Evolutionary conservation across 2,329 filamentous ascomycete genomes (phyloP).

Genomic region (Penicillium digitatum): DNA sequence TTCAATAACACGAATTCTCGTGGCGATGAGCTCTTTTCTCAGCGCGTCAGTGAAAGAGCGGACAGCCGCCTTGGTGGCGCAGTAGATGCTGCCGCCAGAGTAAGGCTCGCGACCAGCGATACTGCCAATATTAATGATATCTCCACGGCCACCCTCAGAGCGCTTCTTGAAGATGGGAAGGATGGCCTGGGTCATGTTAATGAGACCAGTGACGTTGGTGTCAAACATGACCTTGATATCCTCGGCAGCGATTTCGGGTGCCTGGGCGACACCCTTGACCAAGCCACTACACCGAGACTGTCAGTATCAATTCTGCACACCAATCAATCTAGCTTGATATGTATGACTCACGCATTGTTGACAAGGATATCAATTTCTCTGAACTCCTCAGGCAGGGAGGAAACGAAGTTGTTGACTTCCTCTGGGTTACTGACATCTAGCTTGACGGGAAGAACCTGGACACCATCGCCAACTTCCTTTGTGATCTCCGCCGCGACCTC

Average conservation of each 20-base stretch:
- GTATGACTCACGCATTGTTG: constrained; percentile 95
- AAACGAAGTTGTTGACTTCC: constrained; percentile 70
- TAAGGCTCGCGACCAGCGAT: constrained; percentile 90
- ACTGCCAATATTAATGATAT: constrained; percentile 93
- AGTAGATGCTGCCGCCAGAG: constrained; percentile 83
- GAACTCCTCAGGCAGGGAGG: constrained; percentile 72
- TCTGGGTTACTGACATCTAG: constrained; percentile 80
- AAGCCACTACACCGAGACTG: constrained; percentile 59
- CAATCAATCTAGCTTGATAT: constrained; percentile 46
- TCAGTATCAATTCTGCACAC: constrained; percentile 3
- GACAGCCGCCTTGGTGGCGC: constrained; percentile 85
- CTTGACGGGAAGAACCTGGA: constrained; percentile 76
- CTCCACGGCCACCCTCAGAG: constrained; percentile 69
- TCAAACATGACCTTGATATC: constrained; percentile 85
- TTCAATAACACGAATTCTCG: constrained; percentile 77
- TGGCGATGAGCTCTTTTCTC: constrained; percentile 76
- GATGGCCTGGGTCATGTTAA: constrained; percentile 93
- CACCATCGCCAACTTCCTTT: constrained; percentile 70
- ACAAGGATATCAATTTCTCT: constrained; percentile 81
- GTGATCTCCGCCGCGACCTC: constrained; percentile 72
- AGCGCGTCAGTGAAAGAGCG: constrained; percentile 78
- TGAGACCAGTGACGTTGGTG: constrained; percentile 91
- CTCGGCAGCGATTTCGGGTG: constrained; percentile 73
- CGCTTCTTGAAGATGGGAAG: constrained; percentile 72
- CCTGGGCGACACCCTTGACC: constrained; percentile 81